Evolutionary conservation across 2,329 filamentous ascomycete genomes (phyloP).

Genomic region (Emydomyces testavorans): DNA sequence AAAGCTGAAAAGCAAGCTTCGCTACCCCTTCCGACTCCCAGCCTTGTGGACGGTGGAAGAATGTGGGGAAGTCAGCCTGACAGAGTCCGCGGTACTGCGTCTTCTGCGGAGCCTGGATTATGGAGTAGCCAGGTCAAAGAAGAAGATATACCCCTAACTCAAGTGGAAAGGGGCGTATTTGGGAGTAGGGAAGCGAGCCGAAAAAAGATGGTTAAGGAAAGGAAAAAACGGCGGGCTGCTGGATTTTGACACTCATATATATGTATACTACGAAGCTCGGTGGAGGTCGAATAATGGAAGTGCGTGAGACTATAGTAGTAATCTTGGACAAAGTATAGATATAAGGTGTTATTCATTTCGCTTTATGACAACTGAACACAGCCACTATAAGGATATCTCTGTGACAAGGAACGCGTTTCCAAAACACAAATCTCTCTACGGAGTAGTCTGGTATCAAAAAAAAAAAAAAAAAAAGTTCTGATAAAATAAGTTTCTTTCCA

Average conservation of each 20-base stretch:
- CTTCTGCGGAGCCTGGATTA: conserved; percentile 10
- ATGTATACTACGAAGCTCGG: too few species aligned
- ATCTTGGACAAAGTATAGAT: not conserved
- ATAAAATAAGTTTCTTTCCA: not conserved
- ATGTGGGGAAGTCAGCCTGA: conserved; percentile 15
- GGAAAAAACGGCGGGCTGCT: conserved; percentile 32
- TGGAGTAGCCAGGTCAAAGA: conserved; percentile 29
- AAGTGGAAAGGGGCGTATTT: conserved; percentile 31
- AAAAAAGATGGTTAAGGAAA: conserved; percentile 23
- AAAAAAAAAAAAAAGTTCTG: not conserved
- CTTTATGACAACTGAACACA: not conserved
- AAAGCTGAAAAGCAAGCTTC: conserved; percentile 3
- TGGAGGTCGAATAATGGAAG: not conserved
- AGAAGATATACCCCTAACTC: conserved; percentile 31
- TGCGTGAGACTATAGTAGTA: too few species aligned
- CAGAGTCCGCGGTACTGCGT: not conserved
- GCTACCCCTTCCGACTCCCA: not conserved
- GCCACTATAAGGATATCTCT: not conserved
- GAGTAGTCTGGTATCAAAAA: not conserved
- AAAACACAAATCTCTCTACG: not conserved
- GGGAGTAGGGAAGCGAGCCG: conserved; percentile 27
- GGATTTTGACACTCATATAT: conserved; percentile 33
- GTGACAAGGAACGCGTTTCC: too few species aligned
- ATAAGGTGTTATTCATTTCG: not conserved
- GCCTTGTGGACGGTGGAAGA: not conserved